Evolutionary conservation across 1,139 yeast species (phyloP).

Genomic region (Pichia sp.): DNA sequence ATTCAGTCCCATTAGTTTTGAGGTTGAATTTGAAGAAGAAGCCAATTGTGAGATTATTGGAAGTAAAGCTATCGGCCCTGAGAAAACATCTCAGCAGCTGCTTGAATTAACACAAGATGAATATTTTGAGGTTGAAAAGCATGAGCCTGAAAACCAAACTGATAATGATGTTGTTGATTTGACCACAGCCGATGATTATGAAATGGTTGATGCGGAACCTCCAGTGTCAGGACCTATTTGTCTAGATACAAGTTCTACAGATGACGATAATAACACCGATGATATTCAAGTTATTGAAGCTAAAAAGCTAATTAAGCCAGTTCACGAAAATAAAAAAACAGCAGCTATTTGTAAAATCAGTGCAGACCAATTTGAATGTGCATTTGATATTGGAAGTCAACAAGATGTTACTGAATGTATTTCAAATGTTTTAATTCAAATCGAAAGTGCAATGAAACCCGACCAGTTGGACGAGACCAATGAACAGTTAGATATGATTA

Average conservation of each 20-base stretch:
- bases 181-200: conserved; percentile 3
- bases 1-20: conserved; percentile 66
- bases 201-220: neutral
- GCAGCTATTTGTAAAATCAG: conserved; percentile 16
- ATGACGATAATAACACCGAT: neutral
- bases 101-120: neutral
- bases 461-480: conserved; percentile 58
- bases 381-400: conserved; percentile 75
- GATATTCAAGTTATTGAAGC: neutral
- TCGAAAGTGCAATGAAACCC: conserved; percentile 85
- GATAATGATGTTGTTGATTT: neutral
- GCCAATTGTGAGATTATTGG: neutral
- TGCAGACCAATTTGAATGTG: conserved; percentile 21
- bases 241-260: neutral
- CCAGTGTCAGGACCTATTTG: neutral
- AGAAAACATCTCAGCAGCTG: neutral
- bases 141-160: too few species aligned
- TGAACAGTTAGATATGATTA: conserved; percentile 77
- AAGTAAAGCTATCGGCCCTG: neutral
- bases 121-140: neutral
- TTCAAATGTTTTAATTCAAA: conserved; percentile 86
- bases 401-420: conserved; percentile 98
- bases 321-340: conserved; percentile 3
- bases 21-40: conserved; percentile 46
- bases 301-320: neutral